These are phyloP conservation scores for Entophlyctis luteolus DNA, from an alignment of 192 early-diverging fungal genomes.

Conservation along the genomic window DNA sequence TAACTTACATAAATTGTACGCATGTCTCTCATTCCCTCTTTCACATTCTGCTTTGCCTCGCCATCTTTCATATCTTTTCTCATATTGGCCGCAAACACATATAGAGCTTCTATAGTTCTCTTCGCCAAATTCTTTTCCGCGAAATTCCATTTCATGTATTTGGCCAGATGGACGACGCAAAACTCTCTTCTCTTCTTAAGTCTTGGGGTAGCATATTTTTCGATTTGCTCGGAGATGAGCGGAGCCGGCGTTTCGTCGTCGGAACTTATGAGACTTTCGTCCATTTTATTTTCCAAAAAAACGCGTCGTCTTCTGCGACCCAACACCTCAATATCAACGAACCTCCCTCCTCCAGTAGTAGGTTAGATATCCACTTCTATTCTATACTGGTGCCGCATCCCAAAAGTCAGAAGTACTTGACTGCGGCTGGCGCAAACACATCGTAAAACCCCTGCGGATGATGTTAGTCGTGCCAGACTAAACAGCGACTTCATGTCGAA, in stretches of 20 bases:
- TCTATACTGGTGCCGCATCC: neutral
- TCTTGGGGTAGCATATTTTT: neutral
- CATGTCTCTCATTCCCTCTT: neutral
- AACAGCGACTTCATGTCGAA: constrained; percentile 4
- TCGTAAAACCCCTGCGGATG: constrained; percentile 4
- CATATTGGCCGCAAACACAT: neutral
- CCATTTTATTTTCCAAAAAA: neutral
- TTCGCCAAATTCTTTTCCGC: neutral
- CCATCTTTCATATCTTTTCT: neutral
- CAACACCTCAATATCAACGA: neutral
- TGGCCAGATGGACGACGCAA: neutral
- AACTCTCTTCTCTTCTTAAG: neutral
- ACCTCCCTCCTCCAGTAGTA: neutral
- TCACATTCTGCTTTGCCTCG: neutral
- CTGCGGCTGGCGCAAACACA: constrained; percentile 8
- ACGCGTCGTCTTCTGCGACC: neutral
- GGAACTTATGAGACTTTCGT: neutral
- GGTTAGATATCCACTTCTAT: neutral
- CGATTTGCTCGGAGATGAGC: neutral
- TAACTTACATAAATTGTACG: neutral
- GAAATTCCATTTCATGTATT: neutral
- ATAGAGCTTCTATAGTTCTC: neutral
- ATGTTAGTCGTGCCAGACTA: constrained; percentile 8
- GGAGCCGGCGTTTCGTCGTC: neutral
- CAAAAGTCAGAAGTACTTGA: constrained; percentile 9